Evolutionary conservation across 805 yeast genomes (phyloP).

Genomic region (Cyberlindnera euphorbiae): DNA sequence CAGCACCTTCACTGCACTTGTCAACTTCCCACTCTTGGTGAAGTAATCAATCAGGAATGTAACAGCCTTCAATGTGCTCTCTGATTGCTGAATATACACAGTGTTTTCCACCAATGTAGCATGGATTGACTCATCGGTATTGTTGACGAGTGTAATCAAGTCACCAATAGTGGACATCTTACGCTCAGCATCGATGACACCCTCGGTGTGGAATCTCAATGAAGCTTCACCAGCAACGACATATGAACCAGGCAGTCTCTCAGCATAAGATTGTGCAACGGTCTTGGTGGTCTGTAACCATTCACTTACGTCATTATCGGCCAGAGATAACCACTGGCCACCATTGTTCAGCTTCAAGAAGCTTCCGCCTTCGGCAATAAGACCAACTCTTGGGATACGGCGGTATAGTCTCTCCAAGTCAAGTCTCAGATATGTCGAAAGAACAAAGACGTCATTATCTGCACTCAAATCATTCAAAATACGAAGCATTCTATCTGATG

Average conservation of each 20-base stretch:
- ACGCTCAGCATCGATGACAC: slow-evolving; percentile 58
- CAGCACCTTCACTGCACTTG: slow-evolving; percentile 26
- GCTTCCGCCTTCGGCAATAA: slow-evolving; percentile 90
- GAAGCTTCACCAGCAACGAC: slow-evolving; percentile 72
- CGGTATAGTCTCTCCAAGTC: slow-evolving; percentile 67
- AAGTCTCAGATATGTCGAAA: slow-evolving; percentile 57
- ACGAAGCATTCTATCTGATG: slow-evolving; percentile 53
- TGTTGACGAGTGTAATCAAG: slow-evolving; percentile 78
- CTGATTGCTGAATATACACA: slow-evolving; percentile 66
- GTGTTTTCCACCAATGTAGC: slow-evolving; percentile 69
- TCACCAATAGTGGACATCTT: slow-evolving; percentile 73
- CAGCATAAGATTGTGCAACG: slow-evolving; percentile 56
- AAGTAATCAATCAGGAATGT: slow-evolving; percentile 43
- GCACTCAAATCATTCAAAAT: slow-evolving; percentile 54
- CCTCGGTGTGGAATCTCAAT: slow-evolving; percentile 70
- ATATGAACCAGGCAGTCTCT: slow-evolving; percentile 75
- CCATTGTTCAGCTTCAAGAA: slow-evolving; percentile 53
- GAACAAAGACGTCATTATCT: slow-evolving; percentile 62
- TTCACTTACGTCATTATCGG: slow-evolving; percentile 25
- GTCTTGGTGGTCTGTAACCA: slow-evolving; percentile 60
- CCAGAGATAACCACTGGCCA: slow-evolving; percentile 25
- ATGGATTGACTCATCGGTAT: slow-evolving; percentile 54
- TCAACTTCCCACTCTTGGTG: slow-evolving; percentile 20
- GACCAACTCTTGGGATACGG: slow-evolving; percentile 64
- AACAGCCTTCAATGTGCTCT: slow-evolving; percentile 52